Base-by-base conservation (phyloP, 768 basidiomycete species). In the Podaxis sp. region DNA sequence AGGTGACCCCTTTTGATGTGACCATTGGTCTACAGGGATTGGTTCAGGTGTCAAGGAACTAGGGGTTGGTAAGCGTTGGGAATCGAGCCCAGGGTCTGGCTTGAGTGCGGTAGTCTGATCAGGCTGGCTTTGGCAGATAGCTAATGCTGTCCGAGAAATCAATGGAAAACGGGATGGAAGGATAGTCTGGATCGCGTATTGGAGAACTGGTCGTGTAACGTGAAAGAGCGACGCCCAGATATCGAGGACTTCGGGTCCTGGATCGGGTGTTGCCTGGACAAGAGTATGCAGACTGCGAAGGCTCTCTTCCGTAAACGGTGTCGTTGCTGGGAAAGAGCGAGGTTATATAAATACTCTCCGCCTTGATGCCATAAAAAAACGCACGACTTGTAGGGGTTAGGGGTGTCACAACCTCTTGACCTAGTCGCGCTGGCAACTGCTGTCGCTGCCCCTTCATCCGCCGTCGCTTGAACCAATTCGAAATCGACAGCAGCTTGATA, bases 31-130 rank as follows among this genome's bases (percentile, higher is more conserved):
- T 36, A 13, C 19, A 22, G 43, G 51, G n/a, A 7, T 11, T 11
- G 53, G 60, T 37, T 61, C 60, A 3, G 60, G 60, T 17, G 60
- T 61, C 22, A 17, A 60, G 25, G 59, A 72, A 41, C 63, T 68
- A 60, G 65, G 56, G 29, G 66, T 69, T 38, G 68, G 69, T 15
- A 67, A 57, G 15, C 61, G 67, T 11, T 29, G 59, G 33, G 50
- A 55, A 24, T 52, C 29, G 7, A 38, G 13, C 9, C 41, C 24
- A 37, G 15, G 25, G 11, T 6, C 15, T 3, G 36, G 17, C 3
- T 13, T 49, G 43, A 36, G 27, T 2, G 19, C 12, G 5, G 27
- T n/a, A 37, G 13, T 24, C 19, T 15, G 33, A 22, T 19, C 11
- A 15, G 47, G 11, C 40, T 59, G 29, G 19, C 22, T 24, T 7